phyloP scores from a whole-genome alignment of 768 basidiomycete genomes.

The Thelephora ganbajun region DNA sequence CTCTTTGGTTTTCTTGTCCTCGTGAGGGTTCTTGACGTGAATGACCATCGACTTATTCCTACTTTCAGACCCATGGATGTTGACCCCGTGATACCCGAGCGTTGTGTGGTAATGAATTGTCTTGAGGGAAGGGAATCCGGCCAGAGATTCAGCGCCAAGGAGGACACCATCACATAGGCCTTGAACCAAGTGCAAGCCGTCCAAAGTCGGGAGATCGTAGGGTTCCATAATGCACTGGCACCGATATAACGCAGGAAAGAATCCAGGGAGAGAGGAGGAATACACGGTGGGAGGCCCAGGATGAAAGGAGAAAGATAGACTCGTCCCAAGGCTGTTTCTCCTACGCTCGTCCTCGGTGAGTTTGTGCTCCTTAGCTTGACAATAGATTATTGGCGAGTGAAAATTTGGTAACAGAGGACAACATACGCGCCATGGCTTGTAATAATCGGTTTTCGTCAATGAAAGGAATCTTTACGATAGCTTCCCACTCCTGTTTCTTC shows the following conservation, averaged over 20 bases:
- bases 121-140: constrained; percentile 92
- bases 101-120: constrained; percentile 69
- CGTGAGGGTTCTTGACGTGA: constrained; percentile 64
- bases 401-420: not conserved
- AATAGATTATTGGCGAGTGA: constrained; percentile 1
- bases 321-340: constrained; percentile 70
- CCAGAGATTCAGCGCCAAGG: constrained; percentile 73
- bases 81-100: constrained; percentile 80
- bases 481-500: constrained; percentile 98
- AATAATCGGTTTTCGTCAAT: constrained; percentile 74
- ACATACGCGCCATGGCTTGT: constrained; percentile 69
- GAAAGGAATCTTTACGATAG: constrained; percentile 96
- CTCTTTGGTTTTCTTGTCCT: constrained; percentile 51
- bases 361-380: constrained; percentile 60
- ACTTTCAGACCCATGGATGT: constrained; percentile 83
- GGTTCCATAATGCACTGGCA: constrained; percentile 71
- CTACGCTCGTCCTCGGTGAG: constrained; percentile 61
- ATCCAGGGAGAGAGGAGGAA: constrained; percentile 85
- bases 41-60: constrained; percentile 91
- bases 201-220: constrained; percentile 80
- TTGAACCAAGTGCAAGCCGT: constrained; percentile 71
- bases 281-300: constrained; percentile 51
- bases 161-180: constrained; percentile 84
- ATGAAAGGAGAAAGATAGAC: constrained; percentile 65
- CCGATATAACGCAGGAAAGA: constrained; percentile 80